Conservation (phyloP, 169 alveolate genomes). For the Plasmodium coatneyi region DNA sequence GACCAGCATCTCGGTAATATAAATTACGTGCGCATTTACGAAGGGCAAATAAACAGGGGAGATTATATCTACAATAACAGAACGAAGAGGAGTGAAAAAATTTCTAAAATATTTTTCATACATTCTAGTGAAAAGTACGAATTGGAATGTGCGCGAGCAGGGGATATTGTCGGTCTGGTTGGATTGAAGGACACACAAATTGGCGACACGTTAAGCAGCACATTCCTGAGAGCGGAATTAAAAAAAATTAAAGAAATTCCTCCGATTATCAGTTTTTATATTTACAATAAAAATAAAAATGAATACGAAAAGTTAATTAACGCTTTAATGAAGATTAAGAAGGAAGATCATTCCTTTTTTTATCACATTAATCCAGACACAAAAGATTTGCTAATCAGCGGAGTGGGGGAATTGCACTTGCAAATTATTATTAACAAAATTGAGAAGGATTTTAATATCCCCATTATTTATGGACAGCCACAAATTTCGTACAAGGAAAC, state of each 20-base stretch:
- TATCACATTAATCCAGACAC: slow-evolving; percentile 87
- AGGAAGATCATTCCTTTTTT: slow-evolving; percentile 88
- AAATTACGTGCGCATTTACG: slow-evolving; percentile 83
- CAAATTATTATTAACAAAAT: slow-evolving; percentile 94
- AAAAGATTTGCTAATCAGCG: slow-evolving; percentile 88
- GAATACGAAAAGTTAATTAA: slow-evolving; percentile 86
- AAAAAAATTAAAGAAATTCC: slow-evolving; percentile 89
- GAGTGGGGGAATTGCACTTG: slow-evolving; percentile 97
- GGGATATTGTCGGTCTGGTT: slow-evolving; percentile 86
- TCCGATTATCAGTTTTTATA: slow-evolving; percentile 86
- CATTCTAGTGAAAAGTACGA: slow-evolving; percentile 89
- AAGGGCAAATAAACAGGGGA: slow-evolving; percentile 85
- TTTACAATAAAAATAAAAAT: slow-evolving; percentile 78
- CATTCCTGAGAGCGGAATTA: slow-evolving; percentile 78
- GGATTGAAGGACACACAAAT: slow-evolving; percentile 89
- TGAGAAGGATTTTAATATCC: slow-evolving; percentile 90
- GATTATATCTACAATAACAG: slow-evolving; percentile 84
- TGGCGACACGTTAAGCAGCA: slow-evolving; percentile 89
- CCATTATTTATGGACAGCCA: slow-evolving; percentile 91
- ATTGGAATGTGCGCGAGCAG: slow-evolving; percentile 82
- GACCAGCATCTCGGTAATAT: slow-evolving; percentile 84
- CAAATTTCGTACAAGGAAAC: slow-evolving; percentile 93
- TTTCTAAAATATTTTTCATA: slow-evolving; percentile 86
- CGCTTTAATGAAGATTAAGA: slow-evolving; percentile 83
- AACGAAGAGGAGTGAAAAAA: slow-evolving; percentile 85